phyloP scores from a whole-genome alignment of 2,329 filamentous ascomycete species.

The Myriosclerotinia scirpicola region DNA sequence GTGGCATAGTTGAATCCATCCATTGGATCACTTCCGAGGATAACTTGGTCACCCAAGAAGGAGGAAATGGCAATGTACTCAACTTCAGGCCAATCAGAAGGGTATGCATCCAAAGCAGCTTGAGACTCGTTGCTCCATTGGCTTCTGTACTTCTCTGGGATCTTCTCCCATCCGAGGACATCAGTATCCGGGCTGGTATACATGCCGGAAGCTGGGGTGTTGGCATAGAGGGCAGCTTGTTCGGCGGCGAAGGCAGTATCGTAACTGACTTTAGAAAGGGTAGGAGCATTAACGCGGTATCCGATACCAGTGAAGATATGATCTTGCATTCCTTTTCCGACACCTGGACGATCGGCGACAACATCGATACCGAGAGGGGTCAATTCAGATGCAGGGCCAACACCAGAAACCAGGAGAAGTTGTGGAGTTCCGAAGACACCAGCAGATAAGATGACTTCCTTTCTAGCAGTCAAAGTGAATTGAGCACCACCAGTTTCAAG shows the following conservation, averaged over 20 bases:
- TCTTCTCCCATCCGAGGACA: conserved; percentile 30
- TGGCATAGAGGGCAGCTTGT: neutral
- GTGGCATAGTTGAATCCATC: conserved; percentile 24
- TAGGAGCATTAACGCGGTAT: conserved; percentile 23
- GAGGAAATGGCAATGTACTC: conserved; percentile 28
- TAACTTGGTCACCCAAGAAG: conserved; percentile 16
- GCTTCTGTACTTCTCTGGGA: conserved; percentile 21
- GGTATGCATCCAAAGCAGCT: conserved; percentile 18
- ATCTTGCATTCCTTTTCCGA: conserved; percentile 52
- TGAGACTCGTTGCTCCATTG: conserved; percentile 14
- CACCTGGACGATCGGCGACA: conserved; percentile 49
- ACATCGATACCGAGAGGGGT: conserved; percentile 46
- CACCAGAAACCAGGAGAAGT: conserved; percentile 48
- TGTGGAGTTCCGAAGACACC: conserved; percentile 53
- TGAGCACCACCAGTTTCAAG: conserved; percentile 32
- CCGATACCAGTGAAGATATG: conserved; percentile 31
- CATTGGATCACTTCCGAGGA: conserved; percentile 13
- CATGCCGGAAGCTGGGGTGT: conserved; percentile 16
- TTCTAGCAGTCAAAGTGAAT: conserved; percentile 24
- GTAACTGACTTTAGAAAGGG: conserved; percentile 9
- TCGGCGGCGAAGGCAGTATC: conserved; percentile 12
- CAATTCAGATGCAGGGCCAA: conserved; percentile 48
- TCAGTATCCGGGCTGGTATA: conserved; percentile 24
- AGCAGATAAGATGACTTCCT: conserved; percentile 45
- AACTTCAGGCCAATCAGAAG: conserved; percentile 32